These are phyloP conservation scores for Umbilicus rupestris DNA, from an alignment of 164 flowering plant genomes.

Conservation along the genomic window DNA sequence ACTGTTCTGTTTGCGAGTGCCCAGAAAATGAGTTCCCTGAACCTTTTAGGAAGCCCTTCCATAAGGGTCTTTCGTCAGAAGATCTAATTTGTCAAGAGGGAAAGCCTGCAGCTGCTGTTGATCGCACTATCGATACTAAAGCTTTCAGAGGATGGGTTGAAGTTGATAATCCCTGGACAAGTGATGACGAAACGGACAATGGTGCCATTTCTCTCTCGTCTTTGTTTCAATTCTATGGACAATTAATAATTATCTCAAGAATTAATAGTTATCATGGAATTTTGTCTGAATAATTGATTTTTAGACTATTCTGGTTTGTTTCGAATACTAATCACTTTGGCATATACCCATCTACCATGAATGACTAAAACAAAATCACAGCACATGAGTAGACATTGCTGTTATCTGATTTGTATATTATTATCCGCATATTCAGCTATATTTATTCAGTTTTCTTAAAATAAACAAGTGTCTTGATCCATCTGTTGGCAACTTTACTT, in stretches of 20 bases:
- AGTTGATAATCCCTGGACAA: conserved; percentile 91
- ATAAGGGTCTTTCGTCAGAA: conserved; percentile 38
- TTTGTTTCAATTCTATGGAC: neutral
- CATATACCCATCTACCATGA: no score
- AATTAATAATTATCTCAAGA: no score
- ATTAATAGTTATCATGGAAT: neutral
- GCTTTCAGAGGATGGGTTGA: conserved; percentile 85
- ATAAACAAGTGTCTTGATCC: no score
- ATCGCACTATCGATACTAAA: conserved; percentile 74
- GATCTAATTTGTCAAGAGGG: conserved; percentile 85
- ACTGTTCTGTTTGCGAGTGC: conserved; percentile 97
- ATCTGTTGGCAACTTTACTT: no score
- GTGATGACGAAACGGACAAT: conserved; percentile 94
- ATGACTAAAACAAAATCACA: no score
- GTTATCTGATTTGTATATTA: no score
- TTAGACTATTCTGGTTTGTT: neutral
- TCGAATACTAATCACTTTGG: neutral
- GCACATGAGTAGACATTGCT: no score
- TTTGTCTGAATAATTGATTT: neutral
- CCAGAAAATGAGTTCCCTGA: conserved; percentile 90
- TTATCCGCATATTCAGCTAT: no score
- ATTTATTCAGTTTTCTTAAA: no score
- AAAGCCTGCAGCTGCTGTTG: conserved; percentile 76
- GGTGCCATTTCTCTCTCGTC: conserved; percentile 18
- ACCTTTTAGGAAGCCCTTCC: conserved; percentile 47